A percentile compares a stretch with the other conserved stretches of the same genome.
Evolutionary conservation across 2,329 filamentous ascomycete genomes (phyloP).

Genomic region (Ambrosiella beaveri): DNA sequence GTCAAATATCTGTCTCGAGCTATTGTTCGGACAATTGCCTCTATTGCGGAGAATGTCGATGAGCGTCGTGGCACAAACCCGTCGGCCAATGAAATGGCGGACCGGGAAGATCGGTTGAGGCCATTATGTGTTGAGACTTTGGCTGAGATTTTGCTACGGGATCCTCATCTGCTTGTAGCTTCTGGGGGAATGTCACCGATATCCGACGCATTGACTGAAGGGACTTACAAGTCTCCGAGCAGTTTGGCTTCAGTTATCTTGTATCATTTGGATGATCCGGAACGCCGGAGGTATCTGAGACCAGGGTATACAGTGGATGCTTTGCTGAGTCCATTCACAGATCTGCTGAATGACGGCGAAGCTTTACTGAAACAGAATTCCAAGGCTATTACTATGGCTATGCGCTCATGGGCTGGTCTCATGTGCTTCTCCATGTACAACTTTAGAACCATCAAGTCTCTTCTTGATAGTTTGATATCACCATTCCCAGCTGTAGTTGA

Average conservation of each 20-base stretch:
- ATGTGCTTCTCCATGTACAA: constrained; percentile 79
- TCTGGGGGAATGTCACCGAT: constrained; percentile 72
- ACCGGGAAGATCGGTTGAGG: constrained; percentile 66
- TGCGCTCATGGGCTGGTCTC: constrained; percentile 88
- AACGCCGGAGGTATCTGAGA: constrained; percentile 62
- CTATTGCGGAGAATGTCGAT: constrained; percentile 75
- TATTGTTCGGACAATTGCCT: constrained; percentile 75
- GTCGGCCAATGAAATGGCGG: constrained; percentile 49
- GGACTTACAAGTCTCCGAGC: constrained; percentile 81
- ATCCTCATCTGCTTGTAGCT: constrained; percentile 63
- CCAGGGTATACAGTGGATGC: constrained; percentile 81
- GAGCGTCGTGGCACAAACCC: constrained; percentile 43
- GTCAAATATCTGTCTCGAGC: constrained; percentile 73
- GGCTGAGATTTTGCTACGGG: constrained; percentile 75
- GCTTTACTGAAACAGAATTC: constrained; percentile 63
- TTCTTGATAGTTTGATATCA: constrained; percentile 47
- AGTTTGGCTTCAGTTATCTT: constrained; percentile 76
- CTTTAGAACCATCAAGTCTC: constrained; percentile 66
- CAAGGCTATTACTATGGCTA: constrained; percentile 74
- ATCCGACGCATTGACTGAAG: constrained; percentile 84
- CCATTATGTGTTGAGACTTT: constrained; percentile 87
- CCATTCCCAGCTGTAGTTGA: constrained; percentile 44
- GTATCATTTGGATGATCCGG: constrained; percentile 72
- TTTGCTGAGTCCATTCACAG: constrained; percentile 83
- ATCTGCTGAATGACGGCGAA: constrained; percentile 48